Base-by-base conservation (phyloP, 176 grass and related monocot species). In the Carex cristatella region DNA sequence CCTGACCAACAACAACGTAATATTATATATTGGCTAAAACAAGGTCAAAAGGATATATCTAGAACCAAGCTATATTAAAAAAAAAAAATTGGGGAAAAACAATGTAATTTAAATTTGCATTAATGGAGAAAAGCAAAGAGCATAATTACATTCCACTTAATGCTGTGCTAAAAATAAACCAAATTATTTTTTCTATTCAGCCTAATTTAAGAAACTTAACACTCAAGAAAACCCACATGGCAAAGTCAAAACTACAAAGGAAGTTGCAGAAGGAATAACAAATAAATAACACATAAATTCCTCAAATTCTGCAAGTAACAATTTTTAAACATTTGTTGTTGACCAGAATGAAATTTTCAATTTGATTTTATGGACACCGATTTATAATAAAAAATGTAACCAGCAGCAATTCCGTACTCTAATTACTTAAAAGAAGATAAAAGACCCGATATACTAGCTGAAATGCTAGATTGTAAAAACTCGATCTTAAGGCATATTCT, bases 171-270 rank as follows among this genome's bases (percentile, higher is more conserved):
- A 58, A 78, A 79, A 35, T 58, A 33, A 18, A 7, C 53, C 3
- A 33, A 79, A 79, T 58, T 18, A 58, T 13, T 58, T 58, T 10
- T 10, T 58, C 48, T 57, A 58, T 55, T 30, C 11, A 16, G 27
- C 73, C 73, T 77, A 77, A 56, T 77, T 77, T 77, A 77, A 77
- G 73, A 77, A 77, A 77, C 73, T 56, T 77, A 77, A 56, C 73
- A 77, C 73, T 56, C 28, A 77, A 77, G 73, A 56, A 11, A 77
- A 56, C 49, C 51, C 49, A 77, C 49, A 77, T 77, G 73, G 32
- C 4, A 77, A 77, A 77, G 72, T 77, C 72, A 77, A 77, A 77
- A 49, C 73, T 56, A 33, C 10, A 77, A 56, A 57, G 49, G 56
- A 32, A 56, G 72, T 77, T 77, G 73, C 9, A 77, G 48, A 33